Evolutionary conservation across 2,329 filamentous ascomycete genomes (phyloP), one percentile per base, ranked within the genome.

Genomic region (Raffaelea ambrosiae): DNA sequence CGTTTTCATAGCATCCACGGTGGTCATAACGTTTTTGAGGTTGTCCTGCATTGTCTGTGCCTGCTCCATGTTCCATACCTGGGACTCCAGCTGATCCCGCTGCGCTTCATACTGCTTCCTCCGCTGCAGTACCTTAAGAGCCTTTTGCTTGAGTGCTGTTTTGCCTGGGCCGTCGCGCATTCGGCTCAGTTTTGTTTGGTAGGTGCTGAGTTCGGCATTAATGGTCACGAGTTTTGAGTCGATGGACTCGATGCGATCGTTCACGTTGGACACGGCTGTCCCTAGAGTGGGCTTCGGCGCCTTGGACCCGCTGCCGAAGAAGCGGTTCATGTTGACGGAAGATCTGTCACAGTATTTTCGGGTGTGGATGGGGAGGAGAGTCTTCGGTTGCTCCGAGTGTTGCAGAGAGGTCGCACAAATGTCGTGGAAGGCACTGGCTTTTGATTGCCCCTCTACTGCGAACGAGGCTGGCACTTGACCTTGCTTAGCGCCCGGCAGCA

Each of bases 61-160:
- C 69, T 96, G 90, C 70, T 97, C 90, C 90, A 98, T 96, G 70
- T 97, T 97, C 90, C 90, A 97, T 20, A 88, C 88, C 69, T 98
- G 93, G 55, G 84, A 79, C 68, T 95, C 86, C 47, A 97, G 81
- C 69, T 97, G 90, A 60, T 96, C 89, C 55, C 91, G 88, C 68
- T 96, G 89, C 3, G 80, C 76, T 69, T 98, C 93, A 79, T 95
- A 95, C 67, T 90, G 84, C 64, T 95, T 95, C 57, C 91, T 85
- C 50, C 89, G 86, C 69, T 95, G 88, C 3, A 97, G 83, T 11
- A 97, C 83, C 60, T 95, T 95, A 59, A 95, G 83, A 2, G 91
- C 91, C 62, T 96, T 96, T 61, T 94, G 84, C 64, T 93, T 94
- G 59, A 98, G 81, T 26, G 91, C 90, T 14, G 80, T 84, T 67